phyloP scores from a whole-genome alignment of 2,329 filamentous ascomycete genomes.

The Penicillium aurantiogriseum region DNA sequence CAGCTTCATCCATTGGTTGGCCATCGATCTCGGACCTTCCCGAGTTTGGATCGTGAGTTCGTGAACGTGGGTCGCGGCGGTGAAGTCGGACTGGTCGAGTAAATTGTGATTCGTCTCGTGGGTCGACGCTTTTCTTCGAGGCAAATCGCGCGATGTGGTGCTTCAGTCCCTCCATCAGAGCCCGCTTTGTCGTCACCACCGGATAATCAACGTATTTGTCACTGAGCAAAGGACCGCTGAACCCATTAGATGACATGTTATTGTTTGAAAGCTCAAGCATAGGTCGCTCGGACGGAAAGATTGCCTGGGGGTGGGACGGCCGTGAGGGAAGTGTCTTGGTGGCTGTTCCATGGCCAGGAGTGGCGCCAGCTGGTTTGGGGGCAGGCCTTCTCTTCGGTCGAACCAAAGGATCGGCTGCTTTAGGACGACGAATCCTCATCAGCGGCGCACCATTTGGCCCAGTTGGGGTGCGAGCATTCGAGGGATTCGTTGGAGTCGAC shows the following conservation, averaged over 20 bases:
- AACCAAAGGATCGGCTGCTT: conserved; percentile 62
- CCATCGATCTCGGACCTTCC: conserved; percentile 37
- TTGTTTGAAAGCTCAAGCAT: conserved; percentile 25
- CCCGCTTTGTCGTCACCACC: conserved; percentile 78
- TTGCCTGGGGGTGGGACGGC: conserved; percentile 20
- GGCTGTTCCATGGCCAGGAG: conserved; percentile 24
- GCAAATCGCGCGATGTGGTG: conserved; percentile 85
- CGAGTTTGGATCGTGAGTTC: conserved; percentile 56
- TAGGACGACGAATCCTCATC: conserved; percentile 47
- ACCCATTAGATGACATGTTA: conserved; percentile 41
- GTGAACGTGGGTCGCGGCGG: conserved; percentile 75
- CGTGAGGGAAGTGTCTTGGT: conserved; percentile 28
- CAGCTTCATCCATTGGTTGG: conserved; percentile 64
- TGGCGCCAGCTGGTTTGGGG: conserved; percentile 25
- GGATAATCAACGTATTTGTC: conserved; percentile 57
- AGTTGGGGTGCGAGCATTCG: conserved; percentile 49
- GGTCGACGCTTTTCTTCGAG: conserved; percentile 60
- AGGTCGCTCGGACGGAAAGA: conserved; percentile 21
- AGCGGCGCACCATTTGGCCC: conserved; percentile 47
- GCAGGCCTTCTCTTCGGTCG: conserved; percentile 54
- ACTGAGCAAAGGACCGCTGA: conserved; percentile 43
- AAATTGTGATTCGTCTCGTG: conserved; percentile 77
- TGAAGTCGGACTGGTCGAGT: conserved; percentile 84
- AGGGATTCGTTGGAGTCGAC: conserved; percentile 44
- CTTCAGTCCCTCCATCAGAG: conserved; percentile 73